phyloP scores from a whole-genome alignment of 352 stramenopile genomes.

The Blastocystis sp. region DNA sequence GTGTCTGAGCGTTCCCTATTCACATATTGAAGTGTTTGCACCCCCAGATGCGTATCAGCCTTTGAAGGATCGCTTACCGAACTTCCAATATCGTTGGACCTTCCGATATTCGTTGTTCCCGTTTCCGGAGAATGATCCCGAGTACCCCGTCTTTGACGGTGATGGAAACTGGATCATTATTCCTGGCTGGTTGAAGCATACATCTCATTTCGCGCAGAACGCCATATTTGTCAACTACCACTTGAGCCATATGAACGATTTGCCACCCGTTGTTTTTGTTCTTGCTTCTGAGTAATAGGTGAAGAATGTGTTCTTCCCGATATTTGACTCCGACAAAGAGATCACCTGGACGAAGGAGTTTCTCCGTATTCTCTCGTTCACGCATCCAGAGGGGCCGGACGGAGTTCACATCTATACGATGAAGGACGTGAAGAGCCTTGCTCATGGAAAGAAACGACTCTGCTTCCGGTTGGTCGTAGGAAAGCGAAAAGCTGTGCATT shows the following conservation, averaged over 20 bases:
- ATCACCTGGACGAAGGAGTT: conserved; percentile 45
- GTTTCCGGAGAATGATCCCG: background rate
- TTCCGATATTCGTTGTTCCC: background rate
- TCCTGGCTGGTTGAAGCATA: conserved; percentile 40
- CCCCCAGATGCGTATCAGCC: background rate
- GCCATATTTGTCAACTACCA: conserved; percentile 39
- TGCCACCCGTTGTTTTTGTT: background rate
- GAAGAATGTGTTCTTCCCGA: background rate
- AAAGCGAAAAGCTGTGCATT: background rate
- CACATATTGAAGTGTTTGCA: background rate
- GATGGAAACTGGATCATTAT: conserved; percentile 52
- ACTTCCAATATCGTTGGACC: background rate
- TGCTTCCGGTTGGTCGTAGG: background rate
- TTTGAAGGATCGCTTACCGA: background rate
- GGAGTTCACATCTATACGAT: background rate
- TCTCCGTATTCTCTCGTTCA: background rate
- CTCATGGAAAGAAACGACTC: background rate
- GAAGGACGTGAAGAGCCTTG: background rate
- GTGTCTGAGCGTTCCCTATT: background rate
- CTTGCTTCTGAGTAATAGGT: background rate
- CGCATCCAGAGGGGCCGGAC: background rate
- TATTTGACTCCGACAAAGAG: background rate
- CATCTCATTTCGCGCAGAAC: conserved; percentile 41
- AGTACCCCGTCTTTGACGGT: background rate
- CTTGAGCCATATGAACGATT: background rate